These are phyloP conservation scores for Drosera spatulata DNA, from an alignment of 179 eudicot genomes.

Conservation along the genomic window DNA sequence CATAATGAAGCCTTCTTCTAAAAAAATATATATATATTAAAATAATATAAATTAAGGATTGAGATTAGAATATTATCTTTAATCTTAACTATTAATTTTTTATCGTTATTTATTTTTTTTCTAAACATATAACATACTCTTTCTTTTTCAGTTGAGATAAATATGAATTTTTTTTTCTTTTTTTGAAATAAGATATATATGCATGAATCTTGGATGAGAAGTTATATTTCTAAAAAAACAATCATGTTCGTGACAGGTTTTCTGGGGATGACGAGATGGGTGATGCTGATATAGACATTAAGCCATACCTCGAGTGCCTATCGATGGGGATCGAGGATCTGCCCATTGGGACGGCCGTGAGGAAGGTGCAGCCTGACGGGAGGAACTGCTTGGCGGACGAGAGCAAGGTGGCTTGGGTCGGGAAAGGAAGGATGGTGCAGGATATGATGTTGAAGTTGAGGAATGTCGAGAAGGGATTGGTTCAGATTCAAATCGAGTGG, in stretches of 20 bases:
- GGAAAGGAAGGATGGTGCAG: conserved; percentile 49
- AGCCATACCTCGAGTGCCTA: conserved; percentile 39
- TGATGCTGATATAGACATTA: conserved; percentile 52
- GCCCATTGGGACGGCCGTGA: conserved; percentile 38
- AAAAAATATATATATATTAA: too few relatives aligned
- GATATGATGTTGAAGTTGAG: conserved; percentile 51
- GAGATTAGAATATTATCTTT: too few relatives aligned
- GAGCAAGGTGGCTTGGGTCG: conserved; percentile 39
- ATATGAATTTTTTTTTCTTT: too few relatives aligned
- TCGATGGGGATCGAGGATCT: conserved; percentile 25
- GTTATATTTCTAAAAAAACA: too few relatives aligned
- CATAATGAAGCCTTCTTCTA: too few relatives aligned
- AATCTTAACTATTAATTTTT: too few relatives aligned
- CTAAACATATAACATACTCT: too few relatives aligned
- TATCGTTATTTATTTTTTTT: too few relatives aligned
- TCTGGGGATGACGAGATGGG: conserved; percentile 11
- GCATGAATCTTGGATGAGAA: too few relatives aligned
- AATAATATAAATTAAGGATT: too few relatives aligned
- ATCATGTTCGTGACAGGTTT: background rate
- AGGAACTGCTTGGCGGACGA: conserved; percentile 43
- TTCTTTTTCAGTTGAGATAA: too few relatives aligned
- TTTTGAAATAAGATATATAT: too few relatives aligned
- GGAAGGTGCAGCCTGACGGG: conserved; percentile 37
- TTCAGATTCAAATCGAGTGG: conserved; percentile 57
- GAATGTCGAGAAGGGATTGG: conserved; percentile 45